Evolutionary conservation across 23 red algal genomes (phyloP), one percentile per base, ranked within the genome.

Genomic region (Gracilariopsis chorda): DNA sequence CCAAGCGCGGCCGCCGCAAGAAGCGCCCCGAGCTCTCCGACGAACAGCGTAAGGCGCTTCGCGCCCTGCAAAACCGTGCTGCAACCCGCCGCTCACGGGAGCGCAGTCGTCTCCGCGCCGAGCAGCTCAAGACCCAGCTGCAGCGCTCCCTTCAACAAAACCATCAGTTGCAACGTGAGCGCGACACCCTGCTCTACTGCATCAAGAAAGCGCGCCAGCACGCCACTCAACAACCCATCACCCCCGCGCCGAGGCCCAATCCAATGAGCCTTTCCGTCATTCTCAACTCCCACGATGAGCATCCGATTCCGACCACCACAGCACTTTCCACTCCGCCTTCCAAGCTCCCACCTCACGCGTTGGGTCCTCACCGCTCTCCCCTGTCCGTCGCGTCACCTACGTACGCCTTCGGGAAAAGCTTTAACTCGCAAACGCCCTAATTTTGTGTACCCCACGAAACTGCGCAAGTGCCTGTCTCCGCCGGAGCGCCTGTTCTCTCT

Each of bases 21-120:
- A 83, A 83, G 78, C 78, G 78, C 12, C 78, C 78, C 29, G 78
- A 83, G 59, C 78, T 83, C 39, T 61, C 78, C 42, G 78, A 83
- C 46, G 59, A 59, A 32, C 47, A 83, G 37, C 52, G 78, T 46
- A 83, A 83, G 16, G 78, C 78, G 32, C 55, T 83, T 25, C 78
- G 78, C 44, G 78, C 78, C 1, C 52, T 83, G 30, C 78, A 83
- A 47, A 83, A 83, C 55, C 78, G 78, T 6, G 53, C 53, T 42
- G 78, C 78, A 23, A 83, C 78, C 2, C 78, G 78, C 32, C 47
- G 78, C 44, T 83, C 78, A 5, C 78, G 78, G 7, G 78, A 83
- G 39, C 78, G 78, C 36, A 83, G 53, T 36, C 78, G 78, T 6
- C 53, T 63, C 20, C 53, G 78, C 30, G 78, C 78, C 16, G 78